Percentiles rank a stretch among this genome's conserved stretches.
Conservation (phyloP, 1,139 yeast species). For the Martiniozyma asiatica region DNA sequence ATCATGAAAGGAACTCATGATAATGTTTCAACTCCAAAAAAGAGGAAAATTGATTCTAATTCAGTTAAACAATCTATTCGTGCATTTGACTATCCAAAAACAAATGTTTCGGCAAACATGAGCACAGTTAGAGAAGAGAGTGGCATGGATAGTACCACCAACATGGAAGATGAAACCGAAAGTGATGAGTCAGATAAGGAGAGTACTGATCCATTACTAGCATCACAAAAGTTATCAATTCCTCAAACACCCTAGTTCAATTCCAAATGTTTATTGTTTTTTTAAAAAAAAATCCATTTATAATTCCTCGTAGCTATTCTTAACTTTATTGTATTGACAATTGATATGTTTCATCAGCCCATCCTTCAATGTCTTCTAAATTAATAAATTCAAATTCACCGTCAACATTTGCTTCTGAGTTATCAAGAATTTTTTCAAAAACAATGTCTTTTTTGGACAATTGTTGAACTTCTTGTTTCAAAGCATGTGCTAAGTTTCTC, state of each 20-base stretch:
- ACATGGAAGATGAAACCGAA: too few species aligned
- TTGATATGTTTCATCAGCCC: conserved; percentile 40
- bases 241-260: too few species aligned
- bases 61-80: neutral
- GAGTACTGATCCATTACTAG: too few species aligned
- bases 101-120: neutral
- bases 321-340: too few species aligned
- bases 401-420: too few species aligned
- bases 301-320: too few species aligned
- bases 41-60: conserved; percentile 1
- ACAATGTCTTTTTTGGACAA: conserved; percentile 23
- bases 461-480: conserved; percentile 25
- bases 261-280: too few species aligned
- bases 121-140: neutral
- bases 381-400: conserved; percentile 34
- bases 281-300: too few species aligned
- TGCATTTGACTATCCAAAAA: conserved; percentile 4
- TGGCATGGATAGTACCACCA: too few species aligned
- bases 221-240: too few species aligned
- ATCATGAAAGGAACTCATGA: neutral
- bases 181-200: too few species aligned
- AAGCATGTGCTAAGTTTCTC: conserved; percentile 55
- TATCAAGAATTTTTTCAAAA: conserved; percentile 25
- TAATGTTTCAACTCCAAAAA: too few species aligned
- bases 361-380: conserved; percentile 38